These are phyloP conservation scores for Madurella mycetomatis DNA, from an alignment of 2,329 filamentous ascomycete genomes.

Conservation along the genomic window DNA sequence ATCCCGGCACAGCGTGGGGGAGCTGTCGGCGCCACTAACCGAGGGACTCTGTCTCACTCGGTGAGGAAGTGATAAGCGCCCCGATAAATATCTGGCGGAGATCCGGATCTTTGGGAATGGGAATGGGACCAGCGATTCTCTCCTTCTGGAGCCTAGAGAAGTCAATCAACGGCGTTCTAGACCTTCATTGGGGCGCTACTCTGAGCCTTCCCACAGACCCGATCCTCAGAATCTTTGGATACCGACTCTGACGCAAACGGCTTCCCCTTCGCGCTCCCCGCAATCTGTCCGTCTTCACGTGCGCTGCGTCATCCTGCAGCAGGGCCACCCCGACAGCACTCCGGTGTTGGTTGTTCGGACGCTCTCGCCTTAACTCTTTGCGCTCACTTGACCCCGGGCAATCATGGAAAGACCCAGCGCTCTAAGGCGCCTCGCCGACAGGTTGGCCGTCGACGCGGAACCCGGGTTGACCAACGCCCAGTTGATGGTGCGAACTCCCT, in stretches of 20 bases:
- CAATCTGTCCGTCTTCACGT: background rate
- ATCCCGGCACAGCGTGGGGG: constrained; percentile 1
- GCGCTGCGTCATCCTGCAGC: constrained; percentile 6
- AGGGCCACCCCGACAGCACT: background rate
- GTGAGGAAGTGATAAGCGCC: constrained; percentile 4
- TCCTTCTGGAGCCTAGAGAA: background rate
- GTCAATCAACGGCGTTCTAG: too few species aligned
- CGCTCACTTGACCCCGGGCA: constrained; percentile 5
- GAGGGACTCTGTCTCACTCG: background rate
- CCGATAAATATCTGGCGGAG: background rate
- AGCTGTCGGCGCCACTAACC: background rate
- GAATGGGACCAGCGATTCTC: background rate
- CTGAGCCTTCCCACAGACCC: background rate
- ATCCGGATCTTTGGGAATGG: background rate
- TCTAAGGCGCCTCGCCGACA: constrained; percentile 46
- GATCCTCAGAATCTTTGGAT: background rate
- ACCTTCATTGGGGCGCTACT: background rate
- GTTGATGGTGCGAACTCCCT: constrained; percentile 58
- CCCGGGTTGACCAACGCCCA: constrained; percentile 72
- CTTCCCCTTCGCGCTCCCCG: background rate
- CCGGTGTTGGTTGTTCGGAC: background rate
- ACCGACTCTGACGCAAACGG: background rate
- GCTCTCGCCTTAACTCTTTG: background rate
- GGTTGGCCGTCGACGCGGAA: constrained; percentile 69
- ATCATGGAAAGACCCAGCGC: constrained; percentile 33